These are phyloP conservation scores for Juncus effusus DNA, from an alignment of 176 grass and related monocot species.

Conservation along the genomic window DNA sequence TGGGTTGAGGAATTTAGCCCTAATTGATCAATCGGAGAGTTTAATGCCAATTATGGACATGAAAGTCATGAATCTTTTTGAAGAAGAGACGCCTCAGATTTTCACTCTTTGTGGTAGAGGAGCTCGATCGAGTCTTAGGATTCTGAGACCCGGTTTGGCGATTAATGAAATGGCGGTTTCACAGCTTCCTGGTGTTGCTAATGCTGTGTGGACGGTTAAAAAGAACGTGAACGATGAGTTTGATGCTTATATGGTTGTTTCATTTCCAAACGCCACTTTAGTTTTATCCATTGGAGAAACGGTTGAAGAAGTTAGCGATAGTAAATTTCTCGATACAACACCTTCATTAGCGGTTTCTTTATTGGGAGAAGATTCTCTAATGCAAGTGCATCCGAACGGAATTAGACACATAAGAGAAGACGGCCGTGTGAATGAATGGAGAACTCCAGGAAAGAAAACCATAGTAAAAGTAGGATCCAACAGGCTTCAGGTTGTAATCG, in stretches of 20 bases:
- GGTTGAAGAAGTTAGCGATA: constrained; percentile 94
- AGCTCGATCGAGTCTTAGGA: constrained; percentile 67
- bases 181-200: constrained; percentile 73
- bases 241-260: constrained; percentile 96
- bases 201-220: constrained; percentile 99
- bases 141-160: constrained; percentile 87
- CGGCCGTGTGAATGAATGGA: constrained; percentile 97
- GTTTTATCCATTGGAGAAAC: constrained; percentile 99
- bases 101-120: constrained; percentile 84
- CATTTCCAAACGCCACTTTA: constrained; percentile 81
- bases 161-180: constrained; percentile 96
- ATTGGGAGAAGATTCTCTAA: constrained; percentile 91
- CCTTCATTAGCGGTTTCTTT: constrained; percentile 85
- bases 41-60: constrained; percentile 99
- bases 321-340: constrained; percentile 87
- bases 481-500: constrained; percentile 89
- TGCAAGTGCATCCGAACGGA: constrained; percentile 94
- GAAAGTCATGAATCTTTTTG: constrained; percentile 81
- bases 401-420: constrained; percentile 98
- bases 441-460: constrained; percentile 93
- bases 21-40: constrained; percentile 67
- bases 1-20: constrained; percentile 67
- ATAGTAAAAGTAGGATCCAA: constrained; percentile 94
- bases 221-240: constrained; percentile 93
- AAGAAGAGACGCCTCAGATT: constrained; percentile 93